Evolutionary conservation across 78 protist species (phyloP).

Genomic region (Protostelium mycophagum): DNA sequence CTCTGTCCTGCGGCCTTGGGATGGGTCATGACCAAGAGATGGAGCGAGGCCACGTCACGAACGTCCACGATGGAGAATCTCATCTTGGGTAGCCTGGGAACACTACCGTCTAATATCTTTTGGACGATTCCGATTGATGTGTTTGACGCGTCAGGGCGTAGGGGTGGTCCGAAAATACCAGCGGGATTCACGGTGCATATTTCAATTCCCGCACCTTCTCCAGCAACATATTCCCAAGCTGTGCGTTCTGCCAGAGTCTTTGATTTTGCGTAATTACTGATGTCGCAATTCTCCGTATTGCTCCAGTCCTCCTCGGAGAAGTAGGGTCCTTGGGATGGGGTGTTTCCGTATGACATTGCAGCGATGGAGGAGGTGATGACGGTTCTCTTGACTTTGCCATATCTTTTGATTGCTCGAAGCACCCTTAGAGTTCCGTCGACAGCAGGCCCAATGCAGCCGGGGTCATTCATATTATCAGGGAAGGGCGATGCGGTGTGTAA

Average conservation of each 20-base stretch:
- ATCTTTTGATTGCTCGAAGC: background rate
- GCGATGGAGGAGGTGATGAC: background rate
- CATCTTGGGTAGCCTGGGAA: background rate
- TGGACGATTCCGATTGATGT: background rate
- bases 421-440: background rate
- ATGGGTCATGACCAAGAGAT: background rate
- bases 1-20: background rate
- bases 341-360: background rate
- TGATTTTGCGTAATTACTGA: background rate
- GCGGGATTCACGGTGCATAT: background rate
- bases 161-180: background rate
- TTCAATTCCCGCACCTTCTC: background rate
- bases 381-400: background rate
- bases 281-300: background rate
- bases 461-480: background rate
- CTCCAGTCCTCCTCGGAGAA: background rate
- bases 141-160: background rate
- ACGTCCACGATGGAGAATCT: background rate
- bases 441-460: background rate
- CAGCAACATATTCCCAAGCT: background rate
- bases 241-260: background rate
- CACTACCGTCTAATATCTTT: background rate
- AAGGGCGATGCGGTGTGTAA: background rate
- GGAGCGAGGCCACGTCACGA: background rate
- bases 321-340: background rate